A percentile compares a stretch with the other conserved stretches of the same genome.
Conservation (phyloP, 2,329 filamentous ascomycete genomes). For the Mariannaea sp. region DNA sequence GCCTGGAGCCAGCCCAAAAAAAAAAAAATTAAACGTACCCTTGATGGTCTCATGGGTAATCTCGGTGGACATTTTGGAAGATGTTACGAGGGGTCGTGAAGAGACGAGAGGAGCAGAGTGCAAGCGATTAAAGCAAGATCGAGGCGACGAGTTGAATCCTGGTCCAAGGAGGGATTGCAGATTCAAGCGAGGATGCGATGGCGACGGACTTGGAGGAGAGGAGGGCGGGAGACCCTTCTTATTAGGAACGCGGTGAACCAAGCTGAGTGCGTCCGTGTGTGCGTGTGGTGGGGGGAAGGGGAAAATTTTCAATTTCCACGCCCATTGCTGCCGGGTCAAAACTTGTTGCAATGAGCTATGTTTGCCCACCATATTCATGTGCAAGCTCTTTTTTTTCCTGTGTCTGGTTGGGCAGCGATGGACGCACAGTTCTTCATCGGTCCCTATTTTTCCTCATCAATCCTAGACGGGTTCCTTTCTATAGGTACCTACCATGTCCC, state of each 20-base stretch:
- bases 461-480: constrained; percentile 1
- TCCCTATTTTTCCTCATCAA: not conserved
- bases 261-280: not conserved
- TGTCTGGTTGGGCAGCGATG: constrained; percentile 34
- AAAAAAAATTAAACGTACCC: constrained; percentile 56
- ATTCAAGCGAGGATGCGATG: constrained; percentile 17
- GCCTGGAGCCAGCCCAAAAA: too few species aligned
- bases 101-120: constrained; percentile 13
- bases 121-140: constrained; percentile 11
- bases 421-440: not conserved
- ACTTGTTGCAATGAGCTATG: constrained; percentile 28
- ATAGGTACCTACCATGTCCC: constrained; percentile 7
- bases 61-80: constrained; percentile 61
- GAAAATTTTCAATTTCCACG: constrained; percentile 33
- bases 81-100: constrained; percentile 23
- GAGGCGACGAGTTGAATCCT: constrained; percentile 27
- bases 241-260: constrained; percentile 16
- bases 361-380: constrained; percentile 15
- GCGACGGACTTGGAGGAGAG: constrained; percentile 27
- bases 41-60: constrained; percentile 79
- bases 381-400: not conserved
- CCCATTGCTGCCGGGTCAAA: constrained; percentile 29
- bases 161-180: constrained; percentile 11
- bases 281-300: constrained; percentile 34
- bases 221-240: constrained; percentile 33